These are phyloP conservation scores for Lactuca saligna DNA, from an alignment of 129 eudicot species.

Conservation along the genomic window DNA sequence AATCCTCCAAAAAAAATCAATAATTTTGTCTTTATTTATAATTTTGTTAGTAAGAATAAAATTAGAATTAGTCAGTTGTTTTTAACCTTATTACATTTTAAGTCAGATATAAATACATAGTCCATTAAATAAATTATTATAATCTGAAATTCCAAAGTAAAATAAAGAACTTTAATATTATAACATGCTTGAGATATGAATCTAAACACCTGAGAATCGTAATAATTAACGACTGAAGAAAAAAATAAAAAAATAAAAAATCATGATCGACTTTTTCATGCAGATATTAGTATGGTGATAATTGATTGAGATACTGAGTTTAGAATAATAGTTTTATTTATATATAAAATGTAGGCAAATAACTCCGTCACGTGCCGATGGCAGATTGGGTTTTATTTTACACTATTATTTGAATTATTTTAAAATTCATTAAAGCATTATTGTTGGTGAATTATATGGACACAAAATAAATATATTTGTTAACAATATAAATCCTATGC, in stretches of 20 bases:
- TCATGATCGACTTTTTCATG: constrained; percentile 23
- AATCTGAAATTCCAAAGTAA: not conserved
- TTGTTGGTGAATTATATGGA: constrained; percentile 37
- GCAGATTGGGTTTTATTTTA: constrained; percentile 38
- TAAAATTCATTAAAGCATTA: constrained; percentile 44
- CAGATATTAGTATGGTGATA: constrained; percentile 12
- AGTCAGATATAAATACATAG: no score
- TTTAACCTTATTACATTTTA: no score
- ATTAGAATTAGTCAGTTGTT: no score
- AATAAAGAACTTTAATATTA: no score
- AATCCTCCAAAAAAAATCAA: no score
- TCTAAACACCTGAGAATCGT: constrained; percentile 8
- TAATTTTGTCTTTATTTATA: no score
- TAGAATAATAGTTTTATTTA: constrained; percentile 10
- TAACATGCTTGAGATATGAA: not conserved
- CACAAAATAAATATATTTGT: constrained; percentile 14
- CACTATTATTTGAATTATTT: constrained; percentile 25
- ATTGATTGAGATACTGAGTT: constrained; percentile 27
- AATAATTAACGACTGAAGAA: constrained; percentile 4
- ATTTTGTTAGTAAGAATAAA: no score
- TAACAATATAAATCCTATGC: not conserved
- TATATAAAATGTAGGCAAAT: constrained; percentile 3
- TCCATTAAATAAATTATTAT: no score
- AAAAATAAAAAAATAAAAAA: not conserved
- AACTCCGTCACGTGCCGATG: constrained; percentile 58